A percentile compares a stretch with the other conserved stretches of the same genome.
These are phyloP conservation scores for Aphanomyces euteiches DNA, from an alignment of 352 stramenopile species.

Conservation along the genomic window DNA sequence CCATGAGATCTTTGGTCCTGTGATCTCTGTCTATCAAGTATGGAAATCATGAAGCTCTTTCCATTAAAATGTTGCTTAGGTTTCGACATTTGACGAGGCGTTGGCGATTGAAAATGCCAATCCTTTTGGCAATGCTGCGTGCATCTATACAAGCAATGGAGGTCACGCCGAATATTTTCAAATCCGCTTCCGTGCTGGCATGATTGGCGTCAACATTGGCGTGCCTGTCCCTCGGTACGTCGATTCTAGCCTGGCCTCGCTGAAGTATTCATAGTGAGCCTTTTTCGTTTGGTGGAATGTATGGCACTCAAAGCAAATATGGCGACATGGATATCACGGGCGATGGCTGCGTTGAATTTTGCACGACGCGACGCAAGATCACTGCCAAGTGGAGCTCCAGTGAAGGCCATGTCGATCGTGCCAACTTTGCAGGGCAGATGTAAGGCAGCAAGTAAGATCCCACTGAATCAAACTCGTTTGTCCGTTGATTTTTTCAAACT, in stretches of 20 bases:
- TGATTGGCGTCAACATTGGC: conserved; percentile 97
- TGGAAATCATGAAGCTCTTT: background rate
- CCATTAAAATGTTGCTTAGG: conserved; percentile 36
- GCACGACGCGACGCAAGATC: conserved; percentile 96
- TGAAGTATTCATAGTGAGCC: conserved; percentile 52
- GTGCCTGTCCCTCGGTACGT: conserved; percentile 85
- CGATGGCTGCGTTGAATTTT: conserved; percentile 96
- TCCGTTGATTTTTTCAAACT: background rate
- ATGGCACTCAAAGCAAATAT: conserved; percentile 96
- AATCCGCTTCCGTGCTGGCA: conserved; percentile 85
- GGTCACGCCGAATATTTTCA: conserved; percentile 93
- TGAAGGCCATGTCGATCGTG: conserved; percentile 39
- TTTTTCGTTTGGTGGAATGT: conserved; percentile 96
- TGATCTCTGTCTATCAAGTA: conserved; percentile 87
- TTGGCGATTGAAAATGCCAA: conserved; percentile 95
- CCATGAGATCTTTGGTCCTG: conserved; percentile 97
- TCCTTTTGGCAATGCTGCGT: conserved; percentile 96
- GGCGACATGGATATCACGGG: conserved; percentile 98
- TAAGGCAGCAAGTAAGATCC: conserved; percentile 29
- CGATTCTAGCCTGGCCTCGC: background rate
- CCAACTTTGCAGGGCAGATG: conserved; percentile 66
- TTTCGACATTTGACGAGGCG: conserved; percentile 89
- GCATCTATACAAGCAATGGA: conserved; percentile 94
- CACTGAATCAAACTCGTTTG: too few species aligned
- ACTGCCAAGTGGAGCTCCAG: conserved; percentile 88